Base-by-base conservation (phyloP, 495 filamentous ascomycete species). In the Pyronema omphalodes region DNA sequence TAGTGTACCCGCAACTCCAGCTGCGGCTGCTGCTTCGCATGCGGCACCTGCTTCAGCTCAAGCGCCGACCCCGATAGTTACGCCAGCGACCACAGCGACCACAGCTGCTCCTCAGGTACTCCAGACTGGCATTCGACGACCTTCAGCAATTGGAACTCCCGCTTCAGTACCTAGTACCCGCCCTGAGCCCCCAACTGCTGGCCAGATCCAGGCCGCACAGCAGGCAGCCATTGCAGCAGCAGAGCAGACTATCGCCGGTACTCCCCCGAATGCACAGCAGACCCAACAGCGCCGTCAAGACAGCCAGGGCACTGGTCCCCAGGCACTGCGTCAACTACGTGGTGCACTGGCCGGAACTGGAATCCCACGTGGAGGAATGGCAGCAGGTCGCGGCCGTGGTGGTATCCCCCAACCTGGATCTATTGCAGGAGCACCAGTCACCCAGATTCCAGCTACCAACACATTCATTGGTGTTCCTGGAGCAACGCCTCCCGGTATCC, bases 291-390 rank as follows among this genome's bases (percentile, higher is more conserved):
- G 52, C 19, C 52, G 40, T 8, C 8, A 9, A 3, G 52, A 54
- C 19, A 52, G 23, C 50, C 60, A 57, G 8, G 61, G 61, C 3
- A 64, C 61, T 35, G 61, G 60, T 7, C 61, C 61, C 9, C 57
- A 57, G 17, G 50, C 54, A 35, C 33, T 64, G 9, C 58, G 61
- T 18, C 57, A 55, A 44, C 60, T 64, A 39, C 61, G 61, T 52
- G 61, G 61, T 15, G 51, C 57, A 3, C 51, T 63, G 14, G 18
- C 52, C 18, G 37, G 11, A 3, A 63, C 61, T 7, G 63, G 54
- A n/a, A 64, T 64, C 14, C 61, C 61, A 29, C 54, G 61, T 18
- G 61, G 61, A 18, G 59, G 60, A 14, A 23, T 50, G 17, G 57
- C 36, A 8, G 61, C 34, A 43, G 37, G 52, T 37, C 37, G 39